Conservation (phyloP, 305 asterid species). For the Fraxinus paxiana region DNA sequence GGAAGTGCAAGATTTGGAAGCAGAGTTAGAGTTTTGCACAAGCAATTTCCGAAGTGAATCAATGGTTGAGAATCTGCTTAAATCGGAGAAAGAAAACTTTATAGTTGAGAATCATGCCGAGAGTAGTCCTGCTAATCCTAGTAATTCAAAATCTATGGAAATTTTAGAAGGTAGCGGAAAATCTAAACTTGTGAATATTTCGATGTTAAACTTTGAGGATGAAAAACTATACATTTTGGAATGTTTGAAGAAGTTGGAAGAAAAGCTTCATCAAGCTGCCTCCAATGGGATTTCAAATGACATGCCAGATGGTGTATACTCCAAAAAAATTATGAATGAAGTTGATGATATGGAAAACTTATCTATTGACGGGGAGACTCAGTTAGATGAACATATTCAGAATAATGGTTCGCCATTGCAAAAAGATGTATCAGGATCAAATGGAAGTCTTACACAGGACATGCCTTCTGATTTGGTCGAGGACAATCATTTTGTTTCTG, state of each 20-base stretch:
- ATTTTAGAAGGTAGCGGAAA: slow-evolving; percentile 22
- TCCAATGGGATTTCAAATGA: slow-evolving; percentile 20
- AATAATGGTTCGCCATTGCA: slow-evolving; percentile 14
- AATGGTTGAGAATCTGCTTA: slow-evolving; percentile 5
- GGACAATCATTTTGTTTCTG: slow-evolving; percentile 24
- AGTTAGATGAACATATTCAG: slow-evolving; percentile 10
- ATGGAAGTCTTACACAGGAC: slow-evolving; percentile 22
- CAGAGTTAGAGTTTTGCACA: slow-evolving; percentile 52
- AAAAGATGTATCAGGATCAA: slow-evolving; percentile 16
- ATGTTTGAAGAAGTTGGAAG: slow-evolving; percentile 42
- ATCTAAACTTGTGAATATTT: slow-evolving; percentile 12
- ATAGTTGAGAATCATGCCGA: slow-evolving; percentile 20
- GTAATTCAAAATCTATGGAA: slow-evolving; percentile 24
- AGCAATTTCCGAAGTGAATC: slow-evolving; percentile 32
- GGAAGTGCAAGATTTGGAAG: slow-evolving; percentile 70
- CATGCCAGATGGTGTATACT: slow-evolving; percentile 27
- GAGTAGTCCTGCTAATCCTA: slow-evolving; percentile 18
- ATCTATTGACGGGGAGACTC: not conserved
- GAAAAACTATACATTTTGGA: slow-evolving; percentile 38
- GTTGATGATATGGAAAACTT: slow-evolving; percentile 17
- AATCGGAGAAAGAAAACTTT: slow-evolving; percentile 23
- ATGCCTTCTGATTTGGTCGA: slow-evolving; percentile 19
- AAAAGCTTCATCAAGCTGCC: slow-evolving; percentile 38
- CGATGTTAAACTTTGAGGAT: slow-evolving; percentile 36
- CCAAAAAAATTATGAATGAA: slow-evolving; percentile 12